Evolutionary conservation across 139 green algal species (phyloP).

Genomic region (Chlorella sp.): DNA sequence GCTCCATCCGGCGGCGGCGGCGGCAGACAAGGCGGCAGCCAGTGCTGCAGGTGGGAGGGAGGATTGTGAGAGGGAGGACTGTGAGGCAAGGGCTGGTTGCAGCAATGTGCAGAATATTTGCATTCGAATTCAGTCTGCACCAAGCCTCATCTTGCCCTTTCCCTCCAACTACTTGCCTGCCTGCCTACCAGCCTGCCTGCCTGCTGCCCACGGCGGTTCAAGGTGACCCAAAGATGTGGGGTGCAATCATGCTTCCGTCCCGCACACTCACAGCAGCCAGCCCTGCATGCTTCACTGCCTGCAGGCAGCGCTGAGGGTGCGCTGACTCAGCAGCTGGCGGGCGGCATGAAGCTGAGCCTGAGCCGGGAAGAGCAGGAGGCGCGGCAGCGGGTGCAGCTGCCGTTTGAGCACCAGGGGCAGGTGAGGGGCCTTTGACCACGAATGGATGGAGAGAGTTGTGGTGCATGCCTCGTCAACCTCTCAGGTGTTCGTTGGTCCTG

Average conservation of each 20-base stretch:
- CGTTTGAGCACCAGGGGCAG: constrained; percentile 75
- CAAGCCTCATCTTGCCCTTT: neutral
- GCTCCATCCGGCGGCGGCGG: neutral
- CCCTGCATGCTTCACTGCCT: neutral
- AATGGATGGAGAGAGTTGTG: neutral
- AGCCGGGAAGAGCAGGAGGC: constrained; percentile 56
- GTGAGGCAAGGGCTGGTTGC: too few relatives aligned
- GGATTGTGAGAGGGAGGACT: too few relatives aligned
- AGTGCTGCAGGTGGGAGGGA: neutral
- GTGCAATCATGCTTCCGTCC: too few relatives aligned
- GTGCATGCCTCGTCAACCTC: too few relatives aligned
- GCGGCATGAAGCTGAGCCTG: constrained; percentile 49
- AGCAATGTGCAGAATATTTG: too few relatives aligned
- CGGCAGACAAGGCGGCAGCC: neutral
- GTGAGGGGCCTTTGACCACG: neutral
- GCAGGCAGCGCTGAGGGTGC: neutral
- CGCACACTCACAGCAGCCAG: too few relatives aligned
- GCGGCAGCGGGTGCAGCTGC: constrained; percentile 66
- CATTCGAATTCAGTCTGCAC: too few relatives aligned
- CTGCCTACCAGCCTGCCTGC: neutral
- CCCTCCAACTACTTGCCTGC: neutral
- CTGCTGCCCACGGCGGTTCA: neutral
- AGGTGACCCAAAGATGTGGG: too few relatives aligned
- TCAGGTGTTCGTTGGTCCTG: too few relatives aligned
- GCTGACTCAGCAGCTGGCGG: constrained; percentile 17